Evolutionary conservation across 1,139 yeast genomes (phyloP), one percentile per base, ranked within the genome.

Genomic region (Saccharomyces hybrid): DNA sequence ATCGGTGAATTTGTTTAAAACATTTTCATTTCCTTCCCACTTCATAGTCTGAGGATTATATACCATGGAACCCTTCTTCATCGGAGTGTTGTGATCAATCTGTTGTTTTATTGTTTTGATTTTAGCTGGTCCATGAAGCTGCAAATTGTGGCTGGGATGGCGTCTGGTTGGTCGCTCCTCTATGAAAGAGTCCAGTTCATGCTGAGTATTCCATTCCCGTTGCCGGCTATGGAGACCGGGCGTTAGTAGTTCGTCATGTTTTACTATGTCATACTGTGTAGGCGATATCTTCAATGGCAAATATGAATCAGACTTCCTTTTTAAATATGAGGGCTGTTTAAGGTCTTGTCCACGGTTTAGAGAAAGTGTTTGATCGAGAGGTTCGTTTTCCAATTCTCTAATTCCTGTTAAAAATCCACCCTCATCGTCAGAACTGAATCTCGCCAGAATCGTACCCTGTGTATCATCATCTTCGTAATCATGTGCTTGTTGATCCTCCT

Each of bases 11-110:
- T 71, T 73, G 48, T 75, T 63, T 52, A 81, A 67, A 29, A 81
- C 82, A 46, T 77, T 77, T 52, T 81, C 84, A 62, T 82, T 81
- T 1, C 86, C 86, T 62, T 78, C 83, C 87, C 86, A 82, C 53
- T 72, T 73, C 65, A 73, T 73, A 47, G 73, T 71, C n/a, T 69
- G 68, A 1, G 81, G 77, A 60, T 82, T 81, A 60, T 75, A 82
- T 51, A 72, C 72, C 82, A 82, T 80, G 46, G 67, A 67, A 1
- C 76, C 76, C 46, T 64, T 63, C 48, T 63, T 64, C 27, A 67
- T 59, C 2, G 70, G 71, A 3, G 70, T 67, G 52, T 68, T 66
- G 42, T 63, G 63, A 51, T 67, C 71, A n/a, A 68, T 67, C 42
- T 67, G 69, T 55, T 68, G 70, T 54, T 67, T 68, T 19, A 68